phyloP scores from a whole-genome alignment of 2,329 filamentous ascomycete genomes.

The Hypoxylon sp. region DNA sequence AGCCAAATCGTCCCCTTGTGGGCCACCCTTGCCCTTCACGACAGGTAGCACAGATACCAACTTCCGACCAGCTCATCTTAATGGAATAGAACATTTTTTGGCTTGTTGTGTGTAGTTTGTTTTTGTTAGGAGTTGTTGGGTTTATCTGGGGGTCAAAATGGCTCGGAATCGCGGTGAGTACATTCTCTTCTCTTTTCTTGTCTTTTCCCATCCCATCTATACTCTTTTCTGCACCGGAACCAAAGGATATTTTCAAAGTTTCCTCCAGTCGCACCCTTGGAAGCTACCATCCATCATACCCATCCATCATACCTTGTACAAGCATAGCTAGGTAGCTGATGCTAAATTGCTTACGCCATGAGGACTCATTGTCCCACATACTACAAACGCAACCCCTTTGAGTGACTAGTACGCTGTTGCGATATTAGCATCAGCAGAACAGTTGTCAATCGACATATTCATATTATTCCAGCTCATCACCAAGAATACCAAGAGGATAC shows the following conservation, averaged over 20 bases:
- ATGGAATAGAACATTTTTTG: slow-evolving; percentile 40
- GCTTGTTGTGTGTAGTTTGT: slow-evolving; percentile 9
- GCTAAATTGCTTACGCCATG: slow-evolving; percentile 28
- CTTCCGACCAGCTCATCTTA: slow-evolving; percentile 28
- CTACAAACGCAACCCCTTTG: slow-evolving; percentile 20
- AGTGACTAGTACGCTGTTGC: slow-evolving; percentile 20
- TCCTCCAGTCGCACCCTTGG: slow-evolving; percentile 24
- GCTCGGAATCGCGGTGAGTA: slow-evolving; percentile 69
- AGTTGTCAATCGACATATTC: slow-evolving; percentile 26
- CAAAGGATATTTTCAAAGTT: slow-evolving; percentile 15
- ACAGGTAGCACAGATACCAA: slow-evolving; percentile 31
- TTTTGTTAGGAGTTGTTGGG: slow-evolving; percentile 35
- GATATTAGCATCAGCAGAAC: slow-evolving; percentile 33
- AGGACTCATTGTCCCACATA: slow-evolving; percentile 24
- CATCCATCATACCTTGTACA: slow-evolving; percentile 38
- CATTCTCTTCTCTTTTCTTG: slow-evolving; percentile 40
- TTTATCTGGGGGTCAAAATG: slow-evolving; percentile 58
- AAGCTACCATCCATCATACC: slow-evolving; percentile 34
- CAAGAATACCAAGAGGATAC: slow-evolving; percentile 22
- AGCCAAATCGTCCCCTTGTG: slow-evolving; percentile 34
- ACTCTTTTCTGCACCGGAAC: slow-evolving; percentile 14
- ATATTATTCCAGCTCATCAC: slow-evolving; percentile 29
- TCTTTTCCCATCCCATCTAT: slow-evolving; percentile 30
- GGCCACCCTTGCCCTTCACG: slow-evolving; percentile 40
- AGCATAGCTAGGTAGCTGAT: slow-evolving; percentile 31